Evolutionary conservation across 371 early-diverging fungal genomes (phyloP).

Genomic region (Haplosporangium sp.): DNA sequence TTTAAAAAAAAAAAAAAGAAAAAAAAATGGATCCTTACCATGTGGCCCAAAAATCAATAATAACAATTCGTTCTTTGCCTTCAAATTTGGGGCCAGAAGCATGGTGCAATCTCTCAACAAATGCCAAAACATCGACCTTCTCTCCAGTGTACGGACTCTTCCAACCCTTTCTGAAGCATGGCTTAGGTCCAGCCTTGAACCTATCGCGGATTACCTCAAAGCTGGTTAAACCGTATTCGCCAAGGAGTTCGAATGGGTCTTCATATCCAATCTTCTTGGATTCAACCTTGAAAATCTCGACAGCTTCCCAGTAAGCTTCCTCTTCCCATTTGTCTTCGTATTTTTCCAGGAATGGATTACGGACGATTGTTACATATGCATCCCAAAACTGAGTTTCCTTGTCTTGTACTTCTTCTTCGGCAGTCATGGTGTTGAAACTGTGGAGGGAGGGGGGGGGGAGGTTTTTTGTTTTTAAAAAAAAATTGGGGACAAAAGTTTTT

Average conservation of each 20-base stretch:
- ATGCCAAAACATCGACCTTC: constrained; percentile 14
- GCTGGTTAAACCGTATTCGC: neutral
- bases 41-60: constrained; percentile 51
- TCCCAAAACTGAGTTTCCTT: no score
- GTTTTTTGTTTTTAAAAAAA: no score
- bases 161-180: constrained; percentile 38
- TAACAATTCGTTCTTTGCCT: constrained; percentile 33
- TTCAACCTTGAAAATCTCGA: constrained; percentile 34
- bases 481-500: no score
- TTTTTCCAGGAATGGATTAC: constrained; percentile 11
- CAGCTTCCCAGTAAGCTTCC: constrained; percentile 36
- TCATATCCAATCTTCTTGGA: constrained; percentile 29
- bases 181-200: constrained; percentile 35
- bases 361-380: no score
- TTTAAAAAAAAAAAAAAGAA: no score
- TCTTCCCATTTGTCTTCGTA: constrained; percentile 51
- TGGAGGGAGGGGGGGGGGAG: no score
- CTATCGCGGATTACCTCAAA: constrained; percentile 29
- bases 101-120: constrained; percentile 17
- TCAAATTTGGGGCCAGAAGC: constrained; percentile 17
- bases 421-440: no score
- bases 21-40: constrained; percentile 14
- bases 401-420: no score
- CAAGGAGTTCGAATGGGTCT: constrained; percentile 20
- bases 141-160: constrained; percentile 18